Evolutionary conservation across 2,329 filamentous ascomycete genomes (phyloP).

Genomic region (Purpureocillium lavendulum): DNA sequence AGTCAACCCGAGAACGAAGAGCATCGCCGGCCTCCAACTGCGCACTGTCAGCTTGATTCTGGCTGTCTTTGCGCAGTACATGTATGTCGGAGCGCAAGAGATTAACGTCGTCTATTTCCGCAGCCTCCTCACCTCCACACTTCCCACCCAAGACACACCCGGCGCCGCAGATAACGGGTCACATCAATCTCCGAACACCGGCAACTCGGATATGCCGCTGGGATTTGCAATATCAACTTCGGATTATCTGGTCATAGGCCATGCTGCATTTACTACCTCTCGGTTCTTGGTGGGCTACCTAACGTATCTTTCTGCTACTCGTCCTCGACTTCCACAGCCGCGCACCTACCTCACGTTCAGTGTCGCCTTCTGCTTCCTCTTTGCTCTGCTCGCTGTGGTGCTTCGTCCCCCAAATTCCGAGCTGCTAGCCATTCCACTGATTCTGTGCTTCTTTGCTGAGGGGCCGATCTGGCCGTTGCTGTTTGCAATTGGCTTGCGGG

Average conservation of each 20-base stretch:
- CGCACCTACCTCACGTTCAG: constrained; percentile 61
- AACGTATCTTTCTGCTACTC: constrained; percentile 46
- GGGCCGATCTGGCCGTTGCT: constrained; percentile 77
- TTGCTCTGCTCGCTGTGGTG: constrained; percentile 37
- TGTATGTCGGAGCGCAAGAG: constrained; percentile 70
- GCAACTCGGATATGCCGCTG: constrained; percentile 14
- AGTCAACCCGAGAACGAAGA: constrained; percentile 40
- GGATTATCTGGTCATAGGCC: constrained; percentile 64
- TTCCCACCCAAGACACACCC: no score
- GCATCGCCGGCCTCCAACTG: constrained; percentile 40
- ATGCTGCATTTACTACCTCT: constrained; percentile 64
- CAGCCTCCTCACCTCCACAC: constrained; percentile 36
- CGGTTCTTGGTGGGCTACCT: constrained; percentile 60
- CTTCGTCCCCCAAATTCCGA: constrained; percentile 36
- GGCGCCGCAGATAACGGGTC: no score
- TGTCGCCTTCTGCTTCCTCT: constrained; percentile 51
- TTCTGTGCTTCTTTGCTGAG: constrained; percentile 72
- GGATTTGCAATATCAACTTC: constrained; percentile 46
- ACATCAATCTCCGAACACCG: constrained; percentile 16
- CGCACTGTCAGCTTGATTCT: constrained; percentile 54
- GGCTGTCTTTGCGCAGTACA: constrained; percentile 69
- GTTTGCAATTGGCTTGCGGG: constrained; percentile 72
- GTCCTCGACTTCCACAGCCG: constrained; percentile 50
- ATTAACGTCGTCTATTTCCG: constrained; percentile 53
- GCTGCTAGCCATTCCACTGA: constrained; percentile 48